These are phyloP conservation scores for Lepidium africanum DNA, from an alignment of 345 rosid genomes.

Conservation along the genomic window DNA sequence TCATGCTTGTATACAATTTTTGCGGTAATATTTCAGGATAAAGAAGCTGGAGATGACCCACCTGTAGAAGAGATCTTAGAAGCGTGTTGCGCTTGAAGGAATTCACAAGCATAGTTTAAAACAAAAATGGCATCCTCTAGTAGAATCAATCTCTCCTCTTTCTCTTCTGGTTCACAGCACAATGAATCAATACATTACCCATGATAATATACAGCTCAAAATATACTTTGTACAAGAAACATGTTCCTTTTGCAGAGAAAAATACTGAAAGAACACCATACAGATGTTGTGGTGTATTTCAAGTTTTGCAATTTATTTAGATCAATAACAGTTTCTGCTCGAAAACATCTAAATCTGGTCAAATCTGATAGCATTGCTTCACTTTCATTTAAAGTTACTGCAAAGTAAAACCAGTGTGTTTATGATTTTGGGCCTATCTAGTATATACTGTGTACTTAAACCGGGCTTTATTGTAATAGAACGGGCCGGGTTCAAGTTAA, in stretches of 20 bases:
- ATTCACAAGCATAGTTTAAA: not conserved
- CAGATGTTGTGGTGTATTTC: not conserved
- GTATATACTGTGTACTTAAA: not conserved
- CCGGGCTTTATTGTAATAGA: not conserved
- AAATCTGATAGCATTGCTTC: not conserved
- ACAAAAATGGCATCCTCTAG: not conserved
- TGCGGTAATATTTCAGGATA: conserved; percentile 43
- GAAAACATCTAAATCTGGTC: not conserved
- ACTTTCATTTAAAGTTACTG: not conserved
- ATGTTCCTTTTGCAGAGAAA: not conserved
- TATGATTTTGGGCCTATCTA: conserved; percentile 1
- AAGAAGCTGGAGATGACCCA: conserved; percentile 94
- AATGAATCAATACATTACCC: not conserved
- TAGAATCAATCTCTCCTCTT: not conserved
- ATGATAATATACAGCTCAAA: not conserved
- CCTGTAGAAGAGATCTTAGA: conserved; percentile 55
- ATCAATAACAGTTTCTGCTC: not conserved
- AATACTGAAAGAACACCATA: not conserved
- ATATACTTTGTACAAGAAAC: not conserved
- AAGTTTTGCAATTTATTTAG: too few species aligned
- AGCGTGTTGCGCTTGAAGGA: conserved; percentile 64
- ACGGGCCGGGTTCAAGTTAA: not conserved
- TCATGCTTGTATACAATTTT: not conserved
- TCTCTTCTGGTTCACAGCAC: not conserved
- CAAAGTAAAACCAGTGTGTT: not conserved